phyloP scores from a whole-genome alignment of 2,329 filamentous ascomycete species.

The Phyllosticta citribraziliensis region DNA sequence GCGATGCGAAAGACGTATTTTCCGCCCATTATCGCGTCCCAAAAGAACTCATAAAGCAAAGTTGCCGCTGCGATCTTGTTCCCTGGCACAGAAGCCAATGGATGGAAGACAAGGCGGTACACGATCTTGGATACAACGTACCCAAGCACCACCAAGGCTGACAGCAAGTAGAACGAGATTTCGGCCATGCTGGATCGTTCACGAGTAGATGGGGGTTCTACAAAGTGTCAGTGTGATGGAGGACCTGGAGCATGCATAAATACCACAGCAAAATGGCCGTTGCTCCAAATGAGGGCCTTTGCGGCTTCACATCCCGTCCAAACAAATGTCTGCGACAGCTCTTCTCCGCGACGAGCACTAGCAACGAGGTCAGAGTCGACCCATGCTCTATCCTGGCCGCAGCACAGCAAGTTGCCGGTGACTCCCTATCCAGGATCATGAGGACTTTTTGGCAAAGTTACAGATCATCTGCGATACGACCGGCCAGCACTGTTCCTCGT shows the following conservation, averaged over 20 bases:
- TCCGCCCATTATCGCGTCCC: slow-evolving; percentile 16
- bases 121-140: not conserved
- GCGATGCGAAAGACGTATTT: slow-evolving; percentile 14
- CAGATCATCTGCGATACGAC: not conserved
- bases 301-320: not conserved
- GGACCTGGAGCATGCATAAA: not conserved
- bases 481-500: not conserved
- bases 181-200: not conserved
- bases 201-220: not conserved
- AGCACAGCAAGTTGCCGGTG: too few species aligned
- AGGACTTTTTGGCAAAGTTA: too few species aligned
- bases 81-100: slow-evolving; percentile 14
- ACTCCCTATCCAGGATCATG: too few species aligned
- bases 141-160: not conserved
- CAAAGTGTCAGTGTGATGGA: not conserved
- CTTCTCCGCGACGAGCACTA: not conserved
- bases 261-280: not conserved
- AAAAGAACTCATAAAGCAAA: slow-evolving; percentile 17
- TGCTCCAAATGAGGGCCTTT: not conserved
- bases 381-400: too few species aligned
- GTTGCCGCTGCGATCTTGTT: slow-evolving; percentile 16
- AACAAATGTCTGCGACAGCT: not conserved
- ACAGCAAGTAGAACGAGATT: not conserved
- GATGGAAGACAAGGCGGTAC: slow-evolving; percentile 10
- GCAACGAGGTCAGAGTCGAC: not conserved